Evolutionary conservation across 1,284 basidiomycete species (phyloP).

Genomic region (Cutaneotrichosporon cutaneum): DNA sequence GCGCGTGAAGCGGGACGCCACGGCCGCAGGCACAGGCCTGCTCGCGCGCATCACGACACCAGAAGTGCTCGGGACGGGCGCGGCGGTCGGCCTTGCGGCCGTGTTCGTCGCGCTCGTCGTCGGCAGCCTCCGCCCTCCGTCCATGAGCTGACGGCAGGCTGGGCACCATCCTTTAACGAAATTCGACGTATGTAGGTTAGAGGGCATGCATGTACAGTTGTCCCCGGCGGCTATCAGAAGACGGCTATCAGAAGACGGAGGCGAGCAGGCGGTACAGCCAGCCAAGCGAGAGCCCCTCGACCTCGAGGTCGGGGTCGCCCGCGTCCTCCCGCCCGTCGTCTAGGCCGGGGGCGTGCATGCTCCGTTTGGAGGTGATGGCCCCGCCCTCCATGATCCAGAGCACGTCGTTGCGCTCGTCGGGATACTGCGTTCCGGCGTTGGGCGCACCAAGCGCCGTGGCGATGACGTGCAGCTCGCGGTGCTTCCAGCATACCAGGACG

Average conservation of each 20-base stretch:
- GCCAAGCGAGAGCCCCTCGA: no score
- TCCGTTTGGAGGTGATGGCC: no score
- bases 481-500: no score
- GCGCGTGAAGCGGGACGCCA: neutral
- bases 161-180: constrained; percentile 21
- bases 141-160: constrained; percentile 15
- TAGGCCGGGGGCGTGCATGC: no score
- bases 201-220: constrained; percentile 8
- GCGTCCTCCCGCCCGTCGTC: no score
- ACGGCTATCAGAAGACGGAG: neutral
- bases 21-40: constrained; percentile 6
- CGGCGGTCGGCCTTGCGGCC: constrained; percentile 42
- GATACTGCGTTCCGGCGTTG: no score
- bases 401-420: no score
- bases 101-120: constrained; percentile 50
- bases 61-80: constrained; percentile 35
- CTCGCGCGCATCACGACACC: constrained; percentile 18
- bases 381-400: no score
- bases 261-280: no score
- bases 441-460: no score
- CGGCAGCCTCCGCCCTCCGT: constrained; percentile 30
- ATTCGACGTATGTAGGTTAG: neutral
- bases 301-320: no score
- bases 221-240: neutral
- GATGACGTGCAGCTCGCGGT: no score